Percentiles rank a stretch among this genome's conserved stretches.
Conservation (phyloP, 129 eudicot species). For the Lactuca saligna region DNA sequence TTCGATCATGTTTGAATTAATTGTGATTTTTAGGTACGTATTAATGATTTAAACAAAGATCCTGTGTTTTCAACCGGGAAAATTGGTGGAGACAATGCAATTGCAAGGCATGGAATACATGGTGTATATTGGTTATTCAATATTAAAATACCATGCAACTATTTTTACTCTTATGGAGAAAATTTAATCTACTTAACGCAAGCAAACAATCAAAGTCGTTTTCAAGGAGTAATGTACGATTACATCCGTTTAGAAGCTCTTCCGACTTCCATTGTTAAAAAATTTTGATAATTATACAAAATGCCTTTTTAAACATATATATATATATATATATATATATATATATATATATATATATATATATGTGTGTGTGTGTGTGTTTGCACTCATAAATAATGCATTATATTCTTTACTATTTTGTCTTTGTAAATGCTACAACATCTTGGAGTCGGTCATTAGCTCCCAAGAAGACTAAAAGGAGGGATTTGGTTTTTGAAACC, state of each 20-base stretch:
- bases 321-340: too few relatives aligned
- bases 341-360: too few relatives aligned
- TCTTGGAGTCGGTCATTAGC: too few relatives aligned
- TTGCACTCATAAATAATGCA: too few relatives aligned
- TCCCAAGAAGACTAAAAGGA: too few relatives aligned
- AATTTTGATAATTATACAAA: too few relatives aligned
- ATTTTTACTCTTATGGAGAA: slow-evolving; percentile 14
- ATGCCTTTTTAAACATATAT: too few relatives aligned
- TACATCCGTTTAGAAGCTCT: slow-evolving; percentile 71
- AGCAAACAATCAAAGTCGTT: slow-evolving; percentile 32
- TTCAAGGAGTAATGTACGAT: slow-evolving; percentile 70
- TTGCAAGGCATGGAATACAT: slow-evolving; percentile 81
- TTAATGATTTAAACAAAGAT: slow-evolving; percentile 34
- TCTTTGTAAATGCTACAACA: too few relatives aligned
- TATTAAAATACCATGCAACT: slow-evolving; percentile 35
- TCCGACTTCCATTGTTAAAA: not conserved
- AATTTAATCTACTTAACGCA: slow-evolving; percentile 63
- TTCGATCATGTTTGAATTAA: not conserved
- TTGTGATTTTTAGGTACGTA: slow-evolving; percentile 39
- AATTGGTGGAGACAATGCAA: slow-evolving; percentile 65
- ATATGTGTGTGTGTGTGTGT: too few relatives aligned
- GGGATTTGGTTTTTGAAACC: too few relatives aligned
- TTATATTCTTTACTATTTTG: too few relatives aligned
- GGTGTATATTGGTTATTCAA: slow-evolving; percentile 74
- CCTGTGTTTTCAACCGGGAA: slow-evolving; percentile 51